Evolutionary conservation across 495 filamentous ascomycete species (phyloP), one percentile per base, ranked within the genome.

Genomic region (Tuber umbilicatum): DNA sequence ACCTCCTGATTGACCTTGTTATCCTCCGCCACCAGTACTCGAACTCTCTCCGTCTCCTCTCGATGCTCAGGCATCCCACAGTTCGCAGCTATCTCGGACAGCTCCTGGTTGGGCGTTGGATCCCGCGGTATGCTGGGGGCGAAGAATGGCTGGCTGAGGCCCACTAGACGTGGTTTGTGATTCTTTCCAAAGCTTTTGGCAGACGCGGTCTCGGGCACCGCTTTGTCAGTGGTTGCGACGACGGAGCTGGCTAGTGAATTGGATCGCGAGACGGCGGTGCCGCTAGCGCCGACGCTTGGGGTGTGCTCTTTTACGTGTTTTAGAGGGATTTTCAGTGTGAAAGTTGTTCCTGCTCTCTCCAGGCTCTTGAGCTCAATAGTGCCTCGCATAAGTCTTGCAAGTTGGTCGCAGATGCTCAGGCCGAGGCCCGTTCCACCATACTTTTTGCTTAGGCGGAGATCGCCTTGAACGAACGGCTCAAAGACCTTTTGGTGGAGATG

Each of bases 1-100:
- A 97, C 94, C 80, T 97, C 93, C 80, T 96, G 92, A 81, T 97
- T 97, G n/a, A 94, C 93, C 42, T 89, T 89, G 81, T 97, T 97
- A 84, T 97, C 94, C 81, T 97, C 94, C 0, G 94, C 94, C 37
- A 97, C 94, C n/a, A 97, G 85, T 7, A 97, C 92, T 41, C 91
- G 89, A 39, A 96, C 86, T 81, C 89, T 92, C 60, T 69, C 77
- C 31, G 55, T 83, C 40, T 83, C 84, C 31, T 84, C 82, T 77
- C 87, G 43, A 27, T 31, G 55, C 55, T 64, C 50, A n/a, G 10
- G n/a, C n/a, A 55, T 27, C 9, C n/a, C 23, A 10, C n/a, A 9
- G 9, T n/a, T 27, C 82, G 87, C 85, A 80, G 87, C 77, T 79
- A 88, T 60, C 83, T 88, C 85, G 37, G 83, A 84, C 55, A 76